Evolutionary conservation across 331 rosid species (phyloP).

Genomic region (Spiraea crenata): DNA sequence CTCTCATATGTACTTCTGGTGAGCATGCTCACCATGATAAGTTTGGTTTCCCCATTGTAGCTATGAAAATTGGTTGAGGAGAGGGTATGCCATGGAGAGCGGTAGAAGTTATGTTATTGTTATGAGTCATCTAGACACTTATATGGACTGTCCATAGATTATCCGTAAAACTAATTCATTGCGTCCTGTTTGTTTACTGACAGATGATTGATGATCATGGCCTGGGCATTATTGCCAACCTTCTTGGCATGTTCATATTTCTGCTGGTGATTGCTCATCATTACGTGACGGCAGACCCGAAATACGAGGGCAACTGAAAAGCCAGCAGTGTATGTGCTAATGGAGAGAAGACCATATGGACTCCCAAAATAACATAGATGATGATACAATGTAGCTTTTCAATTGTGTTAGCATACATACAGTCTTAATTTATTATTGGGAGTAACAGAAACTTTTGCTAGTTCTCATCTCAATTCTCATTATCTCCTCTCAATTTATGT

Average conservation of each 20-base stretch:
- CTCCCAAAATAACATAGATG: background rate
- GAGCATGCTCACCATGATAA: background rate
- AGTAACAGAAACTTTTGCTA: background rate
- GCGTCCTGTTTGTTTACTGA: background rate
- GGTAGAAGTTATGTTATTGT: background rate
- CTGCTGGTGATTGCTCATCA: conserved; percentile 44
- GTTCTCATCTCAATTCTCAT: background rate
- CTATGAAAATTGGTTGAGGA: too few species aligned
- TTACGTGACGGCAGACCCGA: conserved; percentile 43
- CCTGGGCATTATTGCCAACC: conserved; percentile 37
- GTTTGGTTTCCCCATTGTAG: background rate
- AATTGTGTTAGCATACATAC: background rate
- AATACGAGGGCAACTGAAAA: conserved; percentile 35
- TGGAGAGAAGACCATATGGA: background rate
- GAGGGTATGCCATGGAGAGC: background rate
- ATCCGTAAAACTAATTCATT: background rate
- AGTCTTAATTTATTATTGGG: background rate
- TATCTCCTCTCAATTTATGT: background rate
- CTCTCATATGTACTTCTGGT: background rate
- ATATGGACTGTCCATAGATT: background rate
- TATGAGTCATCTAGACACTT: background rate
- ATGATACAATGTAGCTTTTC: background rate
- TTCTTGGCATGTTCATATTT: conserved; percentile 42
- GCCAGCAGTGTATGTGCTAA: background rate
- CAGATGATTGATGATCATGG: conserved; percentile 49